A percentile compares a stretch with the other conserved stretches of the same genome.
These are phyloP conservation scores for Penicillium dipodomyicola DNA, from an alignment of 495 filamentous ascomycete genomes.

Conservation along the genomic window DNA sequence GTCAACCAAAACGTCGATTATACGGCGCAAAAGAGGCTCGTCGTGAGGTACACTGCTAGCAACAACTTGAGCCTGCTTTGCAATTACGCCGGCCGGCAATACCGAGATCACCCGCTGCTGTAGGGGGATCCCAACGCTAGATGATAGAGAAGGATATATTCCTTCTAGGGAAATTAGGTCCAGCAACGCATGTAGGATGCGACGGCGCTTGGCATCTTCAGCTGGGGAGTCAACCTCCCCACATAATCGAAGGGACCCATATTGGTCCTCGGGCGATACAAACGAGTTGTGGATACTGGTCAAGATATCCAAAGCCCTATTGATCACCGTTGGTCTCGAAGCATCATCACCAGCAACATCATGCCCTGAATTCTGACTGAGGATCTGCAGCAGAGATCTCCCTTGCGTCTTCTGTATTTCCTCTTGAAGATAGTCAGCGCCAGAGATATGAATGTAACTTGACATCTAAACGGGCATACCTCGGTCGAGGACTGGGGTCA, in stretches of 20 bases:
- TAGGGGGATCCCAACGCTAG: conserved; percentile 53
- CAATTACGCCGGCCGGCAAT: conserved; percentile 45
- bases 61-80: conserved; percentile 30
- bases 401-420: conserved; percentile 38
- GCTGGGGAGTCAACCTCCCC: conserved; percentile 24
- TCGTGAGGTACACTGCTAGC: conserved; percentile 27
- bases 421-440: conserved; percentile 39
- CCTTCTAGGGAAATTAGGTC: conserved; percentile 56
- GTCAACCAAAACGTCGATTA: conserved; percentile 28
- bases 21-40: conserved; percentile 31
- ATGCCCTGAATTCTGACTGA: conserved; percentile 16
- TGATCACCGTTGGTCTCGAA: conserved; percentile 32
- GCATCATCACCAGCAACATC: conserved; percentile 9
- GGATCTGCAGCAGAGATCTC: conserved; percentile 39
- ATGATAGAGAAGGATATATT: conserved; percentile 54
- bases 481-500: conserved; percentile 45
- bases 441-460: neutral
- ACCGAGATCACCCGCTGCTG: conserved; percentile 54
- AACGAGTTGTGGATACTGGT: conserved; percentile 40
- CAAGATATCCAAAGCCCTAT: conserved; percentile 40
- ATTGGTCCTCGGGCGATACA: conserved; percentile 22
- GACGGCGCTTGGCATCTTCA: conserved; percentile 47
- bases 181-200: conserved; percentile 49
- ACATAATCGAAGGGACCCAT: conserved; percentile 1
- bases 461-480: conserved; percentile 33